A percentile compares a stretch with the other conserved stretches of the same genome.
Evolutionary conservation across 352 stramenopile genomes (phyloP).

Genomic region (Globisporangium cylindrosporum): DNA sequence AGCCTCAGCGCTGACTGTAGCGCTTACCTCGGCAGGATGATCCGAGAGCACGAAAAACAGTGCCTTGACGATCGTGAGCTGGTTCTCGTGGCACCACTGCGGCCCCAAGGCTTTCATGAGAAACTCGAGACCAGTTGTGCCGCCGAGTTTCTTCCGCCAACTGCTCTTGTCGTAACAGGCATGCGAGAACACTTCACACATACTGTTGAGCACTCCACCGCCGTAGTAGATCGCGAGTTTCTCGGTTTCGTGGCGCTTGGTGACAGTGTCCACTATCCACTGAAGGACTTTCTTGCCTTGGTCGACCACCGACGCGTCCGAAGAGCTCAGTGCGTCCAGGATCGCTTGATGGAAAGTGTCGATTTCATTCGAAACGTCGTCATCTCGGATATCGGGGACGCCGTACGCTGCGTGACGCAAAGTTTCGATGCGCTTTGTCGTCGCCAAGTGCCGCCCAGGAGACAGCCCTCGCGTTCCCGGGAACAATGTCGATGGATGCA

Average conservation of each 20-base stretch:
- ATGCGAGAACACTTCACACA: constrained; percentile 81
- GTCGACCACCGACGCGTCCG: constrained; percentile 57
- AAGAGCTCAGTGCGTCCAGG: constrained; percentile 60
- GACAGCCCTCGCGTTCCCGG: constrained; percentile 76
- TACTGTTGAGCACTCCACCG: constrained; percentile 68
- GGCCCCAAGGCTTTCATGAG: constrained; percentile 63
- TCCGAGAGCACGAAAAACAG: constrained; percentile 88
- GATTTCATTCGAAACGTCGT: constrained; percentile 54
- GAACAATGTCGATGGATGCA: constrained; percentile 73
- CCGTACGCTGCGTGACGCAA: constrained; percentile 75
- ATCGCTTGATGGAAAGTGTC: constrained; percentile 64
- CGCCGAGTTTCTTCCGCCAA: constrained; percentile 82
- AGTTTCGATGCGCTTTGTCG: constrained; percentile 75
- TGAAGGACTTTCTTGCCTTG: constrained; percentile 44
- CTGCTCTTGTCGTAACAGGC: constrained; percentile 85
- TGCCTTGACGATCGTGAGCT: constrained; percentile 79
- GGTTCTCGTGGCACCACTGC: constrained; percentile 86
- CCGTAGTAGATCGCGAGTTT: constrained; percentile 46
- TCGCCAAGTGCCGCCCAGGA: constrained; percentile 73
- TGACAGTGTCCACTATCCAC: constrained; percentile 51
- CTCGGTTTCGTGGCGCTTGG: constrained; percentile 33
- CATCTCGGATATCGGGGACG: constrained; percentile 49
- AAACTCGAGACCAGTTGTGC: constrained; percentile 60
- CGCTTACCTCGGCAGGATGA: constrained; percentile 80
- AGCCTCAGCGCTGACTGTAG: constrained; percentile 70